Percentiles rank a stretch among this genome's conserved stretches.
Conservation (phyloP, 208 protist species). For the Polymyxa betae region DNA sequence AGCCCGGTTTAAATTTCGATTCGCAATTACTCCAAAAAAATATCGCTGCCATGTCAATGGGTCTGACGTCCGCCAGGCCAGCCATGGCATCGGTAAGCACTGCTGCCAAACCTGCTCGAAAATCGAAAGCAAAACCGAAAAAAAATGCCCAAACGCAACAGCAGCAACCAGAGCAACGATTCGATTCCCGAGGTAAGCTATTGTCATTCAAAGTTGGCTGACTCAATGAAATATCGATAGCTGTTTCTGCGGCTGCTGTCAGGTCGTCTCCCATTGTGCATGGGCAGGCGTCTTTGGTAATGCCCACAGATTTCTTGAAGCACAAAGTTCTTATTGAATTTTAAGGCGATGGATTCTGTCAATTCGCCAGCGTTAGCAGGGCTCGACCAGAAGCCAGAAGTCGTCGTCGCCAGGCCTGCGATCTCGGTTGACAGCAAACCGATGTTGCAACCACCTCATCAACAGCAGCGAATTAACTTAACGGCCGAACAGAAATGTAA, state of each 20-base stretch:
- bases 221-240: not conserved
- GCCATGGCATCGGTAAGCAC: not conserved
- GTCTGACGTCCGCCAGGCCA: not conserved
- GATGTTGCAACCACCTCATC: not conserved
- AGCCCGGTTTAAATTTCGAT: not conserved
- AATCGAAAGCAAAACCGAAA: not conserved
- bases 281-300: not conserved
- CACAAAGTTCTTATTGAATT: too few relatives aligned
- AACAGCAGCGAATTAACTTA: not conserved
- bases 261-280: not conserved
- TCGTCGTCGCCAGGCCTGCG: not conserved
- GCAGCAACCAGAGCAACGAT: not conserved
- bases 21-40: not conserved
- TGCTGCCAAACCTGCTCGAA: not conserved
- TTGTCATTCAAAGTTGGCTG: too few relatives aligned
- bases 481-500: conserved; percentile 21
- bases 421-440: not conserved
- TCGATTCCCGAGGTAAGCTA: not conserved
- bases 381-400: not conserved
- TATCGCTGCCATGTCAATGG: not conserved
- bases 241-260: not conserved
- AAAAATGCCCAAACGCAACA: not conserved
- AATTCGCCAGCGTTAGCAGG: not conserved
- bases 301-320: too few relatives aligned
- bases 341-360: not conserved